These are phyloP conservation scores for Hirschioporus abietinus DNA, from an alignment of 768 basidiomycete genomes.

Conservation along the genomic window DNA sequence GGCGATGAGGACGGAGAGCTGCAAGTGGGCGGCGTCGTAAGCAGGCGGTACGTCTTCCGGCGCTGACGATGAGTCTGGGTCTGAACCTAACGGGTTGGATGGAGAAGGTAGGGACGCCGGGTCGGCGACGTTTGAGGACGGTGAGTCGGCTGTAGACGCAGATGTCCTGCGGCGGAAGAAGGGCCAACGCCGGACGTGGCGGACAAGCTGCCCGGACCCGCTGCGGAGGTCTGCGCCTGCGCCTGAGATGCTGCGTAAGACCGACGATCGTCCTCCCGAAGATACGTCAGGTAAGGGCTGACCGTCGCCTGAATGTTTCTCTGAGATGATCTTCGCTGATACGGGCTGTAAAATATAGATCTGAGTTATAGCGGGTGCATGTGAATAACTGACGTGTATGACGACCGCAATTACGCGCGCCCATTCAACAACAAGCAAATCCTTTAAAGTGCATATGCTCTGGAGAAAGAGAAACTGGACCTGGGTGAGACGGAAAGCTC, in stretches of 20 bases:
- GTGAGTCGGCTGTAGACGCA: conserved; percentile 5
- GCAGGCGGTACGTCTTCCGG: conserved; percentile 3
- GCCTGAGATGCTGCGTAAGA: background rate
- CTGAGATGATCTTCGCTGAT: conserved; percentile 28
- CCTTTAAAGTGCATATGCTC: background rate
- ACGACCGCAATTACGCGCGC: background rate
- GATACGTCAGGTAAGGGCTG: background rate
- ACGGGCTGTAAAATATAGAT: conserved; percentile 14
- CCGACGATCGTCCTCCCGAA: background rate
- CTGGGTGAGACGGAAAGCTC: conserved; percentile 13
- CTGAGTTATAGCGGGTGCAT: conserved; percentile 5
- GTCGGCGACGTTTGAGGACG: conserved; percentile 4
- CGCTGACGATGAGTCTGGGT: conserved; percentile 1
- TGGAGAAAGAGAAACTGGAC: conserved; percentile 3
- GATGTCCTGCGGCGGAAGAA: background rate
- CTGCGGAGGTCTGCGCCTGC: background rate
- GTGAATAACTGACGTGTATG: background rate
- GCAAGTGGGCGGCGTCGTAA: conserved; percentile 28
- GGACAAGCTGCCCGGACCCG: conserved; percentile 7
- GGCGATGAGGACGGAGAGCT: conserved; percentile 51
- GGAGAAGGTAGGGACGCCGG: background rate
- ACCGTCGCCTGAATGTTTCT: background rate
- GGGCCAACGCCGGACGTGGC: conserved; percentile 12
- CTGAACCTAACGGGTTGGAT: too few relatives aligned
- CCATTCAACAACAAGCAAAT: too few relatives aligned